phyloP scores from a whole-genome alignment of 805 yeast species.

The Wickerhamiella brachini region DNA sequence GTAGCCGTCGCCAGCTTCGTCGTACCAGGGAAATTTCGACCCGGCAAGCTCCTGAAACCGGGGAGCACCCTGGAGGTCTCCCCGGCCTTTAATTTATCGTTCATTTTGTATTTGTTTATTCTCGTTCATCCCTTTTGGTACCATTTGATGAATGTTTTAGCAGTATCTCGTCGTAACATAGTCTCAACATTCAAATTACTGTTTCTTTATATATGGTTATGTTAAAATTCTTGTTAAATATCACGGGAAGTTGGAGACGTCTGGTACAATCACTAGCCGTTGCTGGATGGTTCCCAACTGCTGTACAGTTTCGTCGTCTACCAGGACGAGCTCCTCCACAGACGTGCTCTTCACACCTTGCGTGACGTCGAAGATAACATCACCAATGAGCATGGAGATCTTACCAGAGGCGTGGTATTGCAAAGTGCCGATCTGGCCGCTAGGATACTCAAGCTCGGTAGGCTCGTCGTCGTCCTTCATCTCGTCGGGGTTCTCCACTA shows the following conservation, averaged over 20 bases:
- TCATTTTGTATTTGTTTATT: not conserved
- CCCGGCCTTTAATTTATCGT: not conserved
- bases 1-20: not conserved
- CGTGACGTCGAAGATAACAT: slow-evolving; percentile 50
- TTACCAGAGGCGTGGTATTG: slow-evolving; percentile 77
- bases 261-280: slow-evolving; percentile 48
- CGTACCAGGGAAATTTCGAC: too few relatives aligned
- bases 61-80: not conserved
- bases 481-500: slow-evolving; percentile 10
- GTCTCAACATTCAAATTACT: too few relatives aligned
- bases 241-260: slow-evolving; percentile 16
- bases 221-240: not conserved
- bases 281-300: slow-evolving; percentile 43
- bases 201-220: too few relatives aligned
- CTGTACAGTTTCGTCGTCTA: slow-evolving; percentile 35
- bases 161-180: too few relatives aligned
- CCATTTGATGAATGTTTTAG: too few relatives aligned
- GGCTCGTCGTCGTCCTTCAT: slow-evolving; percentile 5
- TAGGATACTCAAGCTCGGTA: slow-evolving; percentile 10
- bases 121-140: not conserved
- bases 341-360: slow-evolving; percentile 58
- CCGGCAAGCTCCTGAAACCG: too few relatives aligned
- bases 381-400: slow-evolving; percentile 60
- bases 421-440: slow-evolving; percentile 60
- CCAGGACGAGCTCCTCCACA: slow-evolving; percentile 55